Evolutionary conservation across 176 grass and related monocot species (phyloP), one percentile per base, ranked within the genome.

Genomic region (Oryza australiensis): DNA sequence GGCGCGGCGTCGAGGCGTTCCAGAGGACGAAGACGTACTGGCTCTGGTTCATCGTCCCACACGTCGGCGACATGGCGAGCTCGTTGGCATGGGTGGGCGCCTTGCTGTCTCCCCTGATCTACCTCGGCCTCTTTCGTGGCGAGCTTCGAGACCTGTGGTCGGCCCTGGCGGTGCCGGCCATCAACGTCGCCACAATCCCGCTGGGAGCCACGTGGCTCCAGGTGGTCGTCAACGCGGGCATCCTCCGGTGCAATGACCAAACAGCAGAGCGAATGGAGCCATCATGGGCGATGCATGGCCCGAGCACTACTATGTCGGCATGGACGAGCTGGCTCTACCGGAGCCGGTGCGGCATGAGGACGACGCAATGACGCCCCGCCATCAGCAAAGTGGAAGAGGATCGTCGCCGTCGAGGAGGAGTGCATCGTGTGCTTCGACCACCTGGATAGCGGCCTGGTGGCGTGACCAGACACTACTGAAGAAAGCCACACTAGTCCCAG

Each of bases 251-350:
- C 26, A 2, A 1, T 6, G 76, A 66, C 62, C 4, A 0, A 14
- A 46, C 76, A 38, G 15, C 75, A 38, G 75, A 12, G 15, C 62
- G 38, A 8, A 32, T 46, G 76, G 3, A 0, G 38, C 0, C 15
- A 30, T 79, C 23, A 14, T 1, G 20, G 53, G 5, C 8, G 49
- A 75, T 10, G 48, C 2, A 4, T 5, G 13, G 2, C 22, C 7
- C 0, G 0, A 5, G 28, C 2, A 5, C 3, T 1, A 5, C 0
- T 0, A 27, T 26, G 0, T 12, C 23, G 7, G 4, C 34, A 0
- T 5, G 41, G 41, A 66, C n/a, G n/a, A n/a, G 38, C 20, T 75
- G 18, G 9, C 0, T 2, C 76, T 79, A 5, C 76, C 62, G 16
- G 26, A 4, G 26, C 76, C 41, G 13, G 23, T 65, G 37, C 3